These are phyloP conservation scores for Naganishia sp. DNA, from an alignment of 1,284 basidiomycete species.

Conservation along the genomic window DNA sequence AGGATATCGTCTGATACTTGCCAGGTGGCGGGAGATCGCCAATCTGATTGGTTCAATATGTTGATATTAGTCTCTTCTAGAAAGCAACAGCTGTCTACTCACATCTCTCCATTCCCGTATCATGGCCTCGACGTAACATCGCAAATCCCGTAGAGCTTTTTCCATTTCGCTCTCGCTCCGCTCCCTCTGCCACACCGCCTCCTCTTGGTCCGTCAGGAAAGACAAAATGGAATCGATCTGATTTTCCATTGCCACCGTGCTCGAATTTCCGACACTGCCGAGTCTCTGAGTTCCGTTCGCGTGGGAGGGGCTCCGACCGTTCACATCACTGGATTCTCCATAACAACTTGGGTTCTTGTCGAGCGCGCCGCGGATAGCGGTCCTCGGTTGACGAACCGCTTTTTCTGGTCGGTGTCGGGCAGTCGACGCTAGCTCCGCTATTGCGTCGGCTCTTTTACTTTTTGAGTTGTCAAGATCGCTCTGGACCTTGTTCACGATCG, in stretches of 20 bases:
- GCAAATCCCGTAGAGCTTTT: constrained; percentile 28
- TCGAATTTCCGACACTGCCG: not conserved
- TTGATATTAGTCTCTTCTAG: no score
- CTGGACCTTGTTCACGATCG: constrained; percentile 16
- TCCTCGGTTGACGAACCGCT: not conserved
- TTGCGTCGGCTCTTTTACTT: constrained; percentile 13
- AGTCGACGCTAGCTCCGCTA: constrained; percentile 1
- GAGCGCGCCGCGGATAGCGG: not conserved
- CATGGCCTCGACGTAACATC: constrained; percentile 29
- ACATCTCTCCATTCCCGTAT: constrained; percentile 30
- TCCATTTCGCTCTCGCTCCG: constrained; percentile 27
- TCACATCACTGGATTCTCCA: not conserved
- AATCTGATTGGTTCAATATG: not conserved
- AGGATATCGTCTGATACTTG: constrained; percentile 33
- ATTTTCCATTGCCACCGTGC: not conserved
- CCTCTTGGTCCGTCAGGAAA: constrained; percentile 16
- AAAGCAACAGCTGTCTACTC: not conserved
- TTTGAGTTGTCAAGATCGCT: constrained; percentile 2
- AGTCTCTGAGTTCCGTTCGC: not conserved
- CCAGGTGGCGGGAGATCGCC: constrained; percentile 24
- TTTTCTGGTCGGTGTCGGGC: not conserved
- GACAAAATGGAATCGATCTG: not conserved
- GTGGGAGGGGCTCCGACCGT: not conserved
- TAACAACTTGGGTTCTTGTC: not conserved
- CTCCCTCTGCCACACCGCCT: constrained; percentile 11